These are phyloP conservation scores for Gracilaria gracilis DNA, from an alignment of 23 red algal genomes.

Conservation along the genomic window DNA sequence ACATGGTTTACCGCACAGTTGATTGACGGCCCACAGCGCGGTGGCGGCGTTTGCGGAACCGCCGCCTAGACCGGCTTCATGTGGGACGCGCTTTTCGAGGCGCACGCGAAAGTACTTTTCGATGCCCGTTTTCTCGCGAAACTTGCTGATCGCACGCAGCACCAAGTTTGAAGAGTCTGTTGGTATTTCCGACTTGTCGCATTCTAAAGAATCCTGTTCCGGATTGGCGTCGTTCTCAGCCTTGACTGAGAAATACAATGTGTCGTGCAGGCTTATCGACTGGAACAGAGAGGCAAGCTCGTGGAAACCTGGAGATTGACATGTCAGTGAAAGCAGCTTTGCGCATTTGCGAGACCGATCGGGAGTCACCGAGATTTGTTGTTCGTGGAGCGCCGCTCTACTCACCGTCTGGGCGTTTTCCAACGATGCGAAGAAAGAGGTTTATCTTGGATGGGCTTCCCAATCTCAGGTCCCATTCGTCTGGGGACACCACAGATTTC, in stretches of 20 bases:
- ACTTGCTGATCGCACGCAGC: conserved; percentile 79
- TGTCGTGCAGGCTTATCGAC: conserved; percentile 88
- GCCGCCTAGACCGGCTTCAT: conserved; percentile 92
- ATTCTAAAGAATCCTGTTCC: conserved; percentile 74
- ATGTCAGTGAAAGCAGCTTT: neutral
- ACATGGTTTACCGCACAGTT: conserved; percentile 69
- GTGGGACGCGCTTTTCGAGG: conserved; percentile 90
- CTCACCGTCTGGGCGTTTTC: conserved; percentile 80
- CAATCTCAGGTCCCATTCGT: conserved; percentile 74
- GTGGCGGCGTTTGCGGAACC: conserved; percentile 97
- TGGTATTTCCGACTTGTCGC: conserved; percentile 72
- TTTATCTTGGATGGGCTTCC: conserved; percentile 94
- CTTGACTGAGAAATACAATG: conserved; percentile 77
- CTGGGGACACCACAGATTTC: conserved; percentile 20
- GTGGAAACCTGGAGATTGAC: conserved; percentile 63
- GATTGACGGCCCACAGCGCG: conserved; percentile 94
- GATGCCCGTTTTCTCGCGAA: conserved; percentile 70
- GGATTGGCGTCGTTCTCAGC: conserved; percentile 32
- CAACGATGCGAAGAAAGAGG: conserved; percentile 90
- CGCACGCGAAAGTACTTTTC: conserved; percentile 72
- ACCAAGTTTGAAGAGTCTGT: conserved; percentile 89
- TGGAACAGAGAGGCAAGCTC: conserved; percentile 97
- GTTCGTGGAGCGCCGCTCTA: neutral
- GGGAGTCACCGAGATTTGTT: neutral
- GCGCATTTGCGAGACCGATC: neutral